Conservation (phyloP, 1,284 basidiomycete genomes). For the Melampsora americana region DNA sequence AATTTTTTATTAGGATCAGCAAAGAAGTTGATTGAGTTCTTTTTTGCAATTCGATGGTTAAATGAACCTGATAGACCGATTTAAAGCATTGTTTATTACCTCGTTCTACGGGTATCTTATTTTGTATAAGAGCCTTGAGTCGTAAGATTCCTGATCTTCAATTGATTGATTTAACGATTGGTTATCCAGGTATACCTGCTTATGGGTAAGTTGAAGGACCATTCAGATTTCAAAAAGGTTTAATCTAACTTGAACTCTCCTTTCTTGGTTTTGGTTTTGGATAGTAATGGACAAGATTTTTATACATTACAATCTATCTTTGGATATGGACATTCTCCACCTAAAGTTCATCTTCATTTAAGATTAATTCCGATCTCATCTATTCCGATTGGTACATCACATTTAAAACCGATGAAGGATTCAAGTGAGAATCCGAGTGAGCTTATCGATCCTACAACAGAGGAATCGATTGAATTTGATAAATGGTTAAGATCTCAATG, state of each 20-base stretch:
- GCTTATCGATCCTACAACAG: conserved; percentile 45
- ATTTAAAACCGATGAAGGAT: conserved; percentile 24
- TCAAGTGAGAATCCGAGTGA: conserved; percentile 33
- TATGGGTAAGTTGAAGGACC: conserved; percentile 56
- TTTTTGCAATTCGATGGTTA: no score
- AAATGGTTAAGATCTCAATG: conserved; percentile 49
- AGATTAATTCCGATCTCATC: conserved; percentile 53
- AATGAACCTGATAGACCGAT: no score
- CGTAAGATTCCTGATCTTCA: conserved; percentile 72
- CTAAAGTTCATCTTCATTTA: conserved; percentile 79
- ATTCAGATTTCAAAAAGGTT: no score
- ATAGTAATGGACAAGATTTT: conserved; percentile 72
- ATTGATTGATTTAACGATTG: conserved; percentile 81
- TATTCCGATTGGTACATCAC: conserved; percentile 16
- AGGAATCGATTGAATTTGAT: conserved; percentile 49
- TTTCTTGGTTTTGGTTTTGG: not conserved
- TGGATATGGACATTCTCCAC: conserved; percentile 74
- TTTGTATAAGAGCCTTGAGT: conserved; percentile 74
- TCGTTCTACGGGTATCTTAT: conserved; percentile 82
- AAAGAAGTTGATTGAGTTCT: no score
- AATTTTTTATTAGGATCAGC: no score
- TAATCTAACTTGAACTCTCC: conserved; percentile 47
- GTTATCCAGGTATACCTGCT: conserved; percentile 72
- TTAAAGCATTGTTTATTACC: conserved; percentile 76
- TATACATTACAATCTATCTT: conserved; percentile 88